Conservation (phyloP, 1,139 yeast species). For the Hansenula anomala region DNA sequence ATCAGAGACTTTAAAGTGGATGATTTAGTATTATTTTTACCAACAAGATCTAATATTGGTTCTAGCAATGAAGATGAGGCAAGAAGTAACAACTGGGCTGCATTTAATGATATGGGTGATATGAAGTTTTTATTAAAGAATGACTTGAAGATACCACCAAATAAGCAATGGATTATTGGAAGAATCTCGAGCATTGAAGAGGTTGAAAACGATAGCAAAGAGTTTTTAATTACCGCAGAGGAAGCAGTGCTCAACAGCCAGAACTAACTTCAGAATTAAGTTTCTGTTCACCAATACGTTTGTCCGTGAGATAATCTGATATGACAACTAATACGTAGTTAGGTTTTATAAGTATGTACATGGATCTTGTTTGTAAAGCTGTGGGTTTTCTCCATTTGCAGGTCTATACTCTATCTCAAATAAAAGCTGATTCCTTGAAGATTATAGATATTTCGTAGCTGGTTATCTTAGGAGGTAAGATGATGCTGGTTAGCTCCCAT, state of each 20-base stretch:
- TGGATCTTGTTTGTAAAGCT: no score
- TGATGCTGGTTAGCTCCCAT: no score
- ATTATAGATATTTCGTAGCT: no score
- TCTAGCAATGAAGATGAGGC: slow-evolving; percentile 30
- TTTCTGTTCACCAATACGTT: no score
- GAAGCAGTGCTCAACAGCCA: slow-evolving; percentile 7
- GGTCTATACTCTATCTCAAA: no score
- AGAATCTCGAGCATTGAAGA: slow-evolving; percentile 49
- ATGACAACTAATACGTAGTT: no score
- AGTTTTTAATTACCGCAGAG: slow-evolving; percentile 17
- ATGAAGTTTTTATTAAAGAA: slow-evolving; percentile 66
- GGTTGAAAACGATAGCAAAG: slow-evolving; percentile 11
- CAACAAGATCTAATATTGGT: slow-evolving; percentile 43
- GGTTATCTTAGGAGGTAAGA: no score
- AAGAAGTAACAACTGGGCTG: slow-evolving; percentile 52
- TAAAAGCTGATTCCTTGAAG: no score
- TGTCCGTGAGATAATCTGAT: no score
- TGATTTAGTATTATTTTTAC: slow-evolving; percentile 78
- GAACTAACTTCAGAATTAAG: no score
- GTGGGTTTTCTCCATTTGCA: no score
- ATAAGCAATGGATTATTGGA: slow-evolving; percentile 71
- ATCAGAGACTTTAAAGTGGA: slow-evolving; percentile 60
- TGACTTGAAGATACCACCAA: slow-evolving; percentile 22
- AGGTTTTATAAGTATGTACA: no score
- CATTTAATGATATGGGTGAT: slow-evolving; percentile 68